Percentiles rank a stretch among this genome's conserved stretches.
phyloP scores from a whole-genome alignment of 2,329 filamentous ascomycete genomes.

The Fusarium sp. region DNA sequence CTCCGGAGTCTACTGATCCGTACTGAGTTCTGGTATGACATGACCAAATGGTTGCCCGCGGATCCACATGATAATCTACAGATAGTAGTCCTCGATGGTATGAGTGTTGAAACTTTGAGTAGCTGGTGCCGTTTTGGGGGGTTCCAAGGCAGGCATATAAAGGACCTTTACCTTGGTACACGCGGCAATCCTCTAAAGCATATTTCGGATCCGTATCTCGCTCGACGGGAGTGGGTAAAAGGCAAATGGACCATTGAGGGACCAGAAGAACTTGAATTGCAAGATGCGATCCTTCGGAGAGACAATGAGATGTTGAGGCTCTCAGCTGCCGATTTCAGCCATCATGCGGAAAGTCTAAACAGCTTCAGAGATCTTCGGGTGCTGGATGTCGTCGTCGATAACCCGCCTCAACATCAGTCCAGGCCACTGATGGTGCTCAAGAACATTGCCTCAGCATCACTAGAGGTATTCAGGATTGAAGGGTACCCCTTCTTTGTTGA shows the following conservation, averaged over 20 bases:
- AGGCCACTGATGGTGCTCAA: constrained; percentile 12
- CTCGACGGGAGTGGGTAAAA: constrained; percentile 12
- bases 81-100: constrained; percentile 3
- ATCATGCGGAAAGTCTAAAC: background rate
- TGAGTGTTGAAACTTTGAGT: background rate
- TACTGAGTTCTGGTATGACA: background rate
- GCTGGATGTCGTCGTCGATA: constrained; percentile 11
- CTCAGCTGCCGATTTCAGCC: background rate
- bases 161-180: constrained; percentile 19
- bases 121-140: background rate
- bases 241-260: constrained; percentile 5
- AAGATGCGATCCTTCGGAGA: background rate
- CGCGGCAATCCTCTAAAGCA: background rate
- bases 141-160: background rate
- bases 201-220: background rate
- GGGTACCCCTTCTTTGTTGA: constrained; percentile 10
- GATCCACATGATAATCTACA: background rate
- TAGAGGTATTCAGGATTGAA: constrained; percentile 19
- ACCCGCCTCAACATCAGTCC: constrained; percentile 1
- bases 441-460: constrained; percentile 6
- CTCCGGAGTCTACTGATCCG: constrained; percentile 4
- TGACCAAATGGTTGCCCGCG: background rate
- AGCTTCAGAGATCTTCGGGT: constrained; percentile 11
- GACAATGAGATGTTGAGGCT: background rate
- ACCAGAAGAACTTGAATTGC: background rate